Evolutionary conservation across 441 rosid species (phyloP), one percentile per base, ranked within the genome.

Genomic region (Populus tomentosa): DNA sequence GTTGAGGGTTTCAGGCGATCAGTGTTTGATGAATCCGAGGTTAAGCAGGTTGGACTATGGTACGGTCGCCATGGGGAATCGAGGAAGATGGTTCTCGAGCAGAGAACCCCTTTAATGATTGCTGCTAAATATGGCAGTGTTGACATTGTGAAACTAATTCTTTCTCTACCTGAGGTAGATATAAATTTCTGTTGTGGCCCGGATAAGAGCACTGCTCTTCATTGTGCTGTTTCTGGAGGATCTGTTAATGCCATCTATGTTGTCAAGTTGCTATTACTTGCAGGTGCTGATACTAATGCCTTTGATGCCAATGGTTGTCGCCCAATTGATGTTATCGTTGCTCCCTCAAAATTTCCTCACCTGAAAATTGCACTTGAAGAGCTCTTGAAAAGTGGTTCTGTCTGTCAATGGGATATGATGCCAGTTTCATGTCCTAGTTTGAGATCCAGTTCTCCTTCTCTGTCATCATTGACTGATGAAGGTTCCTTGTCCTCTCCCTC

Each of bases 51-150:
- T 68, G 87, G 89, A 71, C 82, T 90, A 10, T 89, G 97, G 94
- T 92, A 87, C 74, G 73, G 84, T 75, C 80, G 85, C 66, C 87
- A 86, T 30, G 78, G 74, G 77, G 73, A 82, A 71, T 80, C 80
- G 0, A 86, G 72, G 70, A 82, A 82, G 77, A 81, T 84, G 77
- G 81, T 84, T 73, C 80, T 86, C 23, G 79, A 86, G 72, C 77
- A 81, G 30, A 83, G 87, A 64, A 86, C 91, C 7, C 91, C 88
- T 1, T 42, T 88, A 33, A 86, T 88, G 91, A 83, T 88, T 70
- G 91, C 91, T 69, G 89, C 89, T 56, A 81, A 75, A 30, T 90
- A 89, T 79, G 93, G 93, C 56, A 89, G 91, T 59, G 21, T 85
- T 46, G 94, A 85, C 24, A 82, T 90, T 72, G 79, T 86, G 61